A percentile compares a stretch with the other conserved stretches of the same genome.
Conservation (phyloP, 2,329 filamentous ascomycete species). For the Amphichorda felina region DNA sequence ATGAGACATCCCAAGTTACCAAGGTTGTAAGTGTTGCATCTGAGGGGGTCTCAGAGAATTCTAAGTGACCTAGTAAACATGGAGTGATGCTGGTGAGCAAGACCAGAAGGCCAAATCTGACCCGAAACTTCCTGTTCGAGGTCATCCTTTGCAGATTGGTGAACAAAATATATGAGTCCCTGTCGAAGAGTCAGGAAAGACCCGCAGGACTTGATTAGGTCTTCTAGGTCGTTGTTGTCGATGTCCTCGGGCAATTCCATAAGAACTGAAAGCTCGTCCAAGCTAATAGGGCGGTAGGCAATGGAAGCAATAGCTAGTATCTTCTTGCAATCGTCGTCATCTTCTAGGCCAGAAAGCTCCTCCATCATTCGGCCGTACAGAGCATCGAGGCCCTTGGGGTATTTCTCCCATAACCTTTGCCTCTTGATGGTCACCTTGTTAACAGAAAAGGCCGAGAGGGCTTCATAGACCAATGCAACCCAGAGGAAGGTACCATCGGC, state of each 20-base stretch:
- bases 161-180: slow-evolving; percentile 19
- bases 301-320: slow-evolving; percentile 17
- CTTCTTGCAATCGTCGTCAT: slow-evolving; percentile 15
- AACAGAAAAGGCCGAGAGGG: no score
- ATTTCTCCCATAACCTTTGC: slow-evolving; percentile 4
- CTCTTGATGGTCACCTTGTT: slow-evolving; percentile 1
- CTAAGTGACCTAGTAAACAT: slow-evolving; percentile 22
- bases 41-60: slow-evolving; percentile 14
- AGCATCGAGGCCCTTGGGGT: slow-evolving; percentile 12
- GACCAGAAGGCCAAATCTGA: slow-evolving; percentile 16
- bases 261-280: slow-evolving; percentile 16
- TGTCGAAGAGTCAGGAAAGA: slow-evolving; percentile 24
- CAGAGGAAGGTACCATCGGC: slow-evolving; percentile 19
- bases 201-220: slow-evolving; percentile 21
- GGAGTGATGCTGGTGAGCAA: slow-evolving; percentile 11
- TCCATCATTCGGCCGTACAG: slow-evolving; percentile 24
- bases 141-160: slow-evolving; percentile 31
- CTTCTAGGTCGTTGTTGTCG: slow-evolving; percentile 7
- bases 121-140: slow-evolving; percentile 11
- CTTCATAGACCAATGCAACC: slow-evolving; percentile 9
- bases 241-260: slow-evolving; percentile 6
- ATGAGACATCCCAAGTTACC: slow-evolving; percentile 4
- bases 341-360: slow-evolving; percentile 13
- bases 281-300: slow-evolving; percentile 18
- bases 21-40: slow-evolving; percentile 22